phyloP scores from a whole-genome alignment of 2,329 filamentous ascomycete genomes.

The Domatiomyces globalis region DNA sequence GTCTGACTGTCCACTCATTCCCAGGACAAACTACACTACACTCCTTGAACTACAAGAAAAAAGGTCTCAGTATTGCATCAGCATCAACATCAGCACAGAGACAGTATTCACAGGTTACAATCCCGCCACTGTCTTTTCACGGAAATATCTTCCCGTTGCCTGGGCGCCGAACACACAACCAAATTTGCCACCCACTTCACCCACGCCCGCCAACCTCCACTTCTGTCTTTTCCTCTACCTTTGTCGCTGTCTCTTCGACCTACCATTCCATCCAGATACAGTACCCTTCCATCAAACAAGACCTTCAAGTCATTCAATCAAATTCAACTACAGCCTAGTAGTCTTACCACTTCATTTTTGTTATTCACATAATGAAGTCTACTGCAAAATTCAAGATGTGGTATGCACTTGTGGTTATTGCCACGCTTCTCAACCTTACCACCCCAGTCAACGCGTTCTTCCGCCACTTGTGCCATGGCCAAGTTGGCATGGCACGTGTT shows the following conservation, averaged over 20 bases:
- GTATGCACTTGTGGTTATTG: constrained; percentile 1
- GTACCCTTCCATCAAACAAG: neutral
- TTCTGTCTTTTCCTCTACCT: neutral
- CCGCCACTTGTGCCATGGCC: constrained; percentile 72
- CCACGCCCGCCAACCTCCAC: neutral
- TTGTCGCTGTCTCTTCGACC: neutral
- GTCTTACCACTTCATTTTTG: neutral
- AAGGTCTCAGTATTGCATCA: neutral
- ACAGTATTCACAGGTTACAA: neutral
- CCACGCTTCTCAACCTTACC: constrained; percentile 2
- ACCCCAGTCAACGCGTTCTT: constrained; percentile 52
- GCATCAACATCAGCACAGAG: neutral
- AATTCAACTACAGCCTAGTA: neutral
- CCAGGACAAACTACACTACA: neutral
- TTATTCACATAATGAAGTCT: neutral
- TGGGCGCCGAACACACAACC: neutral
- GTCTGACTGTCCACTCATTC: neutral
- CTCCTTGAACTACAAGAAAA: neutral
- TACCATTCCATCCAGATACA: neutral
- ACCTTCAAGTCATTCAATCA: neutral
- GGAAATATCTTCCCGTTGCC: neutral
- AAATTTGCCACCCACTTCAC: neutral
- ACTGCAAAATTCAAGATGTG: neutral
- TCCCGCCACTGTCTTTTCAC: neutral
- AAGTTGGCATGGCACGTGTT: constrained; percentile 54